Evolutionary conservation across 495 filamentous ascomycete genomes (phyloP), one percentile per base, ranked within the genome.

Genomic region (Daldinia concentrica): DNA sequence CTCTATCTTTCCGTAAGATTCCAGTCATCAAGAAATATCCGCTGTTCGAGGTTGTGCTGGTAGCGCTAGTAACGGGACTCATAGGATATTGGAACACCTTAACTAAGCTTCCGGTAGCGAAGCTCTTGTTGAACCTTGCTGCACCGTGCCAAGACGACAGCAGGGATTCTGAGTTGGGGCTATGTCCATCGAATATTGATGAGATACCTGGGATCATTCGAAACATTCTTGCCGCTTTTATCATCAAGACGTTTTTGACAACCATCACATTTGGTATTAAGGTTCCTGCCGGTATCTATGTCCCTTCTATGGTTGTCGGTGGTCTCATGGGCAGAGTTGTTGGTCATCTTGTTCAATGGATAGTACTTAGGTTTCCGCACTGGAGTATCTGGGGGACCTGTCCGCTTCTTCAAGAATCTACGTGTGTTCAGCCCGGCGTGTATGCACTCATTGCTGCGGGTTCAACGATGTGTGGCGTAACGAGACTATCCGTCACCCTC

Each of bases 391-490:
- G 94, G 80, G 86, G 88, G 22, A 84, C 83, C 1, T 98, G 95
- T 71, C 87, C 90, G 6, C 86, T 85, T 45, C 84, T 87, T 62
- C 86, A 85, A 27, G 86, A 86, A n/a, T 88, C 90, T 34, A 91
- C 91, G 50, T 99, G 95, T 77, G 91, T 99, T 62, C 93, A 94
- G 48, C 95, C 95, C 3, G 95, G 95, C 14, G 93, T 99, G 0
- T 99, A 99, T 78, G 95, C 93, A 2, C 86, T 99, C 73, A 92
- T 97, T 61, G 96, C 94, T 27, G 95, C 95, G 55, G 95, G 95
- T 19, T 93, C 94, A 14, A 97, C 95, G 12, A 99, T 99, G 95
- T 98, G 95, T 72, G 95, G 95, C 57, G 95, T 98, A 6, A 99
- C 95, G 12, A 86, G 95, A 32, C 80, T 99, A 32, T 98, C 95